A percentile compares a stretch with the other conserved stretches of the same genome.
phyloP scores from a whole-genome alignment of 768 basidiomycete genomes.

The Naganishia randhawae region DNA sequence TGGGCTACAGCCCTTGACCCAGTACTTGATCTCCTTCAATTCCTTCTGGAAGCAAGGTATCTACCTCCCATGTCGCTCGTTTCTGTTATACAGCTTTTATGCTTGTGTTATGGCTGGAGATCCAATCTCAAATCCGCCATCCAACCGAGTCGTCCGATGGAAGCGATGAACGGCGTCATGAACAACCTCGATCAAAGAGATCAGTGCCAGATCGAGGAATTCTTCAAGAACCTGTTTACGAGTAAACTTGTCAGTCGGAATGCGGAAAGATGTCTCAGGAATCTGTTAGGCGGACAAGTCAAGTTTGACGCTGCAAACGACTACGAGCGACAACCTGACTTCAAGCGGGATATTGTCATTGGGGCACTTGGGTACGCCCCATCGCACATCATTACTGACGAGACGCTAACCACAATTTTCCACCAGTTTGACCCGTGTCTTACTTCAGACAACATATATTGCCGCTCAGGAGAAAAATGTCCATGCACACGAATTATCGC shows the following conservation, averaged over 20 bases:
- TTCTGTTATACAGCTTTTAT: slow-evolving; percentile 21
- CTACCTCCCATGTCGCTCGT: slow-evolving; percentile 23
- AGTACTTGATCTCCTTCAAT: slow-evolving; percentile 20
- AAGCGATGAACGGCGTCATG: slow-evolving; percentile 1
- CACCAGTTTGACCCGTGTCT: slow-evolving; percentile 2
- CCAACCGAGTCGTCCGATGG: neutral
- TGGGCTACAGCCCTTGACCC: slow-evolving; percentile 15
- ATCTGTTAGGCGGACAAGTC: slow-evolving; percentile 17
- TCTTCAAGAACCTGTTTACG: slow-evolving; percentile 24
- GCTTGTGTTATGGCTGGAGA: slow-evolving; percentile 22
- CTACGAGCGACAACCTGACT: slow-evolving; percentile 3
- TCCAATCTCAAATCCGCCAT: neutral
- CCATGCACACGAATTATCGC: slow-evolving; percentile 7
- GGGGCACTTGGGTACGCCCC: neutral
- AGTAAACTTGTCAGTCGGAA: slow-evolving; percentile 25
- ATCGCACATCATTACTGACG: neutral
- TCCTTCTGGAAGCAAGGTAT: slow-evolving; percentile 19
- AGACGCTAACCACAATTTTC: too few species aligned
- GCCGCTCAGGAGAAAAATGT: neutral
- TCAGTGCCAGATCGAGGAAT: slow-evolving; percentile 6
- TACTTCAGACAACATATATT: slow-evolving; percentile 19
- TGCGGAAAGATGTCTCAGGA: slow-evolving; percentile 20
- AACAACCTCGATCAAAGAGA: slow-evolving; percentile 18
- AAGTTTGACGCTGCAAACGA: slow-evolving; percentile 13
- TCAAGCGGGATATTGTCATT: neutral